These are phyloP conservation scores for Terfezia boudieri DNA, from an alignment of 495 filamentous ascomycete species.

Conservation along the genomic window DNA sequence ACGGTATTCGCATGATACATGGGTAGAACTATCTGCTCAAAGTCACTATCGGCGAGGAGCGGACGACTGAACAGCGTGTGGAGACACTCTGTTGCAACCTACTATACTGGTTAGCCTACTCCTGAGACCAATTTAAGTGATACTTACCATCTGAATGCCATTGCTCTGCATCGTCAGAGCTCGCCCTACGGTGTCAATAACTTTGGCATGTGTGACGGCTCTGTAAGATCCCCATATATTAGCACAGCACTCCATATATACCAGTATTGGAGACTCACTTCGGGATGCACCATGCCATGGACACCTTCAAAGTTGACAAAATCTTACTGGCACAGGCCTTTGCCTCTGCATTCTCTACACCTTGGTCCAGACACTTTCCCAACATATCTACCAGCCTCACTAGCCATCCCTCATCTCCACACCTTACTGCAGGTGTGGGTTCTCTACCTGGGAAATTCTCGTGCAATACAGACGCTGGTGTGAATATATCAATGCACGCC, in stretches of 20 bases:
- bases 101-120: conserved; percentile 8
- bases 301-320: conserved; percentile 50
- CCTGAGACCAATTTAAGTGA: not conserved
- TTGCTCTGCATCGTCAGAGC: conserved; percentile 43
- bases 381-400: conserved; percentile 52
- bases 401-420: conserved; percentile 70
- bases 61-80: conserved; percentile 58
- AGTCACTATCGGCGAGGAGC: conserved; percentile 55
- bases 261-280: conserved; percentile 19
- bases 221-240: conserved; percentile 13
- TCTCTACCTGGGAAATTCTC: conserved; percentile 50
- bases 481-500: conserved; percentile 80
- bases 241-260: not conserved
- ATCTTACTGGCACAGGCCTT: conserved; percentile 48
- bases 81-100: conserved; percentile 68
- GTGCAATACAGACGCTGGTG: conserved; percentile 47
- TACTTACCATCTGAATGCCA: conserved; percentile 20
- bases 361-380: conserved; percentile 43
- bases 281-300: conserved; percentile 64
- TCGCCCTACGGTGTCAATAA: conserved; percentile 48
- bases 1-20: conserved; percentile 53
- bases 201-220: conserved; percentile 45
- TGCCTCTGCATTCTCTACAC: conserved; percentile 38
- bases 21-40: conserved; percentile 50
- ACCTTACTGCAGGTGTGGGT: conserved; percentile 37